Base-by-base conservation (phyloP, 257 asterid species). In the Paulownia fortunei region DNA sequence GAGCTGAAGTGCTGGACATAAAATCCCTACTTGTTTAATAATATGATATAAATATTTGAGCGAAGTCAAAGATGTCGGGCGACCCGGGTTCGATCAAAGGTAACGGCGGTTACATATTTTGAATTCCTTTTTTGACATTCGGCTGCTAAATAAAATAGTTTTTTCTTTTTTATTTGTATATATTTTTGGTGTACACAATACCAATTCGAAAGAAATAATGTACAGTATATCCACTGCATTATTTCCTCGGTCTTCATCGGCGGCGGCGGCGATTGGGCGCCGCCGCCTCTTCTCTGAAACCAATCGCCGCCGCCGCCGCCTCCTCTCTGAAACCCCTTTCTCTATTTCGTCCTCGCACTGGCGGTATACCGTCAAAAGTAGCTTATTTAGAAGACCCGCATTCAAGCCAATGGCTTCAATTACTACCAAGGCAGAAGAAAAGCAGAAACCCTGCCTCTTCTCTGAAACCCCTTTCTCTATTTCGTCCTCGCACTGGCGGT, bases 381-480 rank as follows among this genome's bases (percentile, higher is more conserved):
- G 76, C 78, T 5, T 68, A 15, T 8, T 46, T 13, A 67, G 67
- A 69, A 49, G 47, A 44, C 61, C 74, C 64, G 8, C 36, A 26
- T 24, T 73, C 26, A 73, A 55, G 39, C 76, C 86, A 68, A 85
- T 87, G 89, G 81, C 86, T 69, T 84, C 94, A 21, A 76, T 78
- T 78, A 77, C 88, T 5, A 69, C 87, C 27, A 82, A 26, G 21
- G 82, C 73, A 44, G 83, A 83, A 8, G 86, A 81, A 12, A 82
- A 79, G 26, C 84, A 81, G 37, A 90, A 90, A 81, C 97, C 99
- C 2, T 93, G 98, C 98, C 95, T 96, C 44, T 83, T 96, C 36
- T n/a, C 80, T 9, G 84, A 78, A 65, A 39, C 83, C 73, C 75
- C 69, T 44, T 74, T 23, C 70, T 64, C 84, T 2, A 26, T 37